Evolutionary conservation across 2,329 filamentous ascomycete genomes (phyloP), one percentile per base, ranked within the genome.

Genomic region (Didymellaceae sp.): DNA sequence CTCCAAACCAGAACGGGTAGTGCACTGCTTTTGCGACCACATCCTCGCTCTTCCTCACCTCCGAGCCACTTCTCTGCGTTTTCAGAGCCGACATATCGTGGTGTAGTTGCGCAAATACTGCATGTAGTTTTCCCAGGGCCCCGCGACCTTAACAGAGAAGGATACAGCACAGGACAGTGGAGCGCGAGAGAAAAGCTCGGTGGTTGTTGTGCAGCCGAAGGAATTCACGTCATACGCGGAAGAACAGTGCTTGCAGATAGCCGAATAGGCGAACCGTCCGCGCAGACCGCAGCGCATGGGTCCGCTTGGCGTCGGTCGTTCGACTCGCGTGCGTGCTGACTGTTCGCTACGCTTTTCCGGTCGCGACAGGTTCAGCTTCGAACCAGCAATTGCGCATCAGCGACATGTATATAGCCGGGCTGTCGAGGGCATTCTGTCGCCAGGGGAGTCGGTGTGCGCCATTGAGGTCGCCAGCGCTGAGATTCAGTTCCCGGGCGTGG

Each of bases 1-100:
- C 94, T 58, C 94, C 94, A 74, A 99, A 97, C 94, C 93, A 97
- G 61, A 80, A 75, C 10, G 78, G 78, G 65, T 80, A 81, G 52
- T 75, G 72, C 57, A 80, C 71, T 40, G 67, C 52, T 50, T 71
- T 65, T 45, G 69, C 70, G 61, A 74, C 71, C 44, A 74, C 68
- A 66, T 76, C 72, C 55, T 76, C 70, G 65, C 67, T 74, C 66
- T 78, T 78, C 52, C 51, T 65, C 59, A 70, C 25, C 52, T 72
- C 68, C 8, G 54, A 54, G 31, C 57, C 54, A 56, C 58, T 66
- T 64, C 67, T 63, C 55, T 66, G 59, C 58, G 68, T 72, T 51
- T 63, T 68, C 54, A 75, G 62, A 56, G 71, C 70, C 35, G 75
- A 71, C 77, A 78, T 77, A 35, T 28, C 55, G 39, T 28, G 45